These are phyloP conservation scores for Hemileccinum rubropunctum DNA, from an alignment of 768 basidiomycete species.

Conservation along the genomic window DNA sequence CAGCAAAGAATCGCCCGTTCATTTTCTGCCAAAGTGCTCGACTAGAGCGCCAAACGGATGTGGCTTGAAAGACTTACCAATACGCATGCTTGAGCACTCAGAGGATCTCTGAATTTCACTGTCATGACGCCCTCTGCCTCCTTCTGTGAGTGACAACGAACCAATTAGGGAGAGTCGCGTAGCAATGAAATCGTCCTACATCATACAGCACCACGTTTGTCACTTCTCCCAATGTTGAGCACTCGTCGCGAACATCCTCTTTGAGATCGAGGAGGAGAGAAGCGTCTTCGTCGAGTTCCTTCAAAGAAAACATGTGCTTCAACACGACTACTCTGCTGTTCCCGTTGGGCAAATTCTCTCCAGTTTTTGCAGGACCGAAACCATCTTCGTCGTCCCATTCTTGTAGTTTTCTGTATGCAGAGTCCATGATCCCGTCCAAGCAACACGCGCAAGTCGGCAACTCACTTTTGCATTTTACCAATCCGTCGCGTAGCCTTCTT, in stretches of 20 bases:
- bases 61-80: slow-evolving; percentile 49
- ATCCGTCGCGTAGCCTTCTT: slow-evolving; percentile 73
- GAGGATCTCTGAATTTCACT: slow-evolving; percentile 88
- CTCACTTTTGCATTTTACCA: slow-evolving; percentile 84
- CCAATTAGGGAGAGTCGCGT: not conserved
- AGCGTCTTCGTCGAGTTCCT: slow-evolving; percentile 83
- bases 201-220: slow-evolving; percentile 96
- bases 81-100: slow-evolving; percentile 93
- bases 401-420: slow-evolving; percentile 66
- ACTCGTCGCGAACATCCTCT: slow-evolving; percentile 95
- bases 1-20: slow-evolving; percentile 90
- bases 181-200: slow-evolving; percentile 47
- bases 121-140: slow-evolving; percentile 95
- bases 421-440: not conserved
- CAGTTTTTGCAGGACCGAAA: slow-evolving; percentile 69
- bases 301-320: slow-evolving; percentile 90
- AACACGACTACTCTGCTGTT: slow-evolving; percentile 84
- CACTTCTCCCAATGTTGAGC: slow-evolving; percentile 85
- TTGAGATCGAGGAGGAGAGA: slow-evolving; percentile 88
- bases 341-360: slow-evolving; percentile 47
- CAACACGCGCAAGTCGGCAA: not conserved
- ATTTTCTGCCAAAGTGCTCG: slow-evolving; percentile 65
- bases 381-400: slow-evolving; percentile 97
- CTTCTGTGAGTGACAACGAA: slow-evolving; percentile 48
- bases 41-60: not conserved